These are phyloP conservation scores for Rhizophora apiculata DNA, from an alignment of 345 rosid genomes.

Conservation along the genomic window DNA sequence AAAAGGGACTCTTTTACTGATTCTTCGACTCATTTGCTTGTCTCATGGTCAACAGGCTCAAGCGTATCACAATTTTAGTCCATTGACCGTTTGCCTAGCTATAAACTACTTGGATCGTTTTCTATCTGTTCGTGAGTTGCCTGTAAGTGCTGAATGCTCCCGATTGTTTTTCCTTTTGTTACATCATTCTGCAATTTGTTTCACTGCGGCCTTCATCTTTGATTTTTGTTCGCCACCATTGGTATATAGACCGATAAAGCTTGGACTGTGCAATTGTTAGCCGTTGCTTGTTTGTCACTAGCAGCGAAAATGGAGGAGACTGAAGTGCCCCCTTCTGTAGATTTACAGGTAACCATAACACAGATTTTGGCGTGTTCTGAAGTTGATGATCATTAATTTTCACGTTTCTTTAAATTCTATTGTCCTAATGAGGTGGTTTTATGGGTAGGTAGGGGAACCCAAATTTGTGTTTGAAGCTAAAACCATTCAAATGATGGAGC, in stretches of 20 bases:
- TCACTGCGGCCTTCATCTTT: background rate
- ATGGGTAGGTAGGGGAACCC: slow-evolving; percentile 42
- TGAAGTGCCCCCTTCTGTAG: slow-evolving; percentile 2
- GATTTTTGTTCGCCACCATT: background rate
- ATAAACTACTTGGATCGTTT: slow-evolving; percentile 65
- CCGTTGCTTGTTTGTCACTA: slow-evolving; percentile 66
- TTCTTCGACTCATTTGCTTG: background rate
- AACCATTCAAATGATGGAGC: slow-evolving; percentile 63
- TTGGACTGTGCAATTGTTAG: slow-evolving; percentile 62
- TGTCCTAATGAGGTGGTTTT: background rate
- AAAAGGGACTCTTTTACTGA: background rate
- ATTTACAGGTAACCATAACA: slow-evolving; percentile 38
- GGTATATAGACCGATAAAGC: slow-evolving; percentile 47
- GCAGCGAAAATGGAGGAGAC: slow-evolving; percentile 44
- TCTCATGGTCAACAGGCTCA: slow-evolving; percentile 44
- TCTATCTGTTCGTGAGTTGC: slow-evolving; percentile 55
- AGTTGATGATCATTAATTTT: background rate
- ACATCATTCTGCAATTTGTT: background rate
- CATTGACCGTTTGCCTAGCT: slow-evolving; percentile 51
- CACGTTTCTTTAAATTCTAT: background rate
- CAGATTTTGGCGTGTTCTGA: background rate
- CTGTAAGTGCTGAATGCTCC: slow-evolving; percentile 40
- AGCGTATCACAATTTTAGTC: slow-evolving; percentile 52
- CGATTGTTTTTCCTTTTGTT: background rate
- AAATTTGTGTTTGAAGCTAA: slow-evolving; percentile 50